Evolutionary conservation across 176 grass and related monocot genomes (phyloP).

Genomic region (Phoenix roebelenii): DNA sequence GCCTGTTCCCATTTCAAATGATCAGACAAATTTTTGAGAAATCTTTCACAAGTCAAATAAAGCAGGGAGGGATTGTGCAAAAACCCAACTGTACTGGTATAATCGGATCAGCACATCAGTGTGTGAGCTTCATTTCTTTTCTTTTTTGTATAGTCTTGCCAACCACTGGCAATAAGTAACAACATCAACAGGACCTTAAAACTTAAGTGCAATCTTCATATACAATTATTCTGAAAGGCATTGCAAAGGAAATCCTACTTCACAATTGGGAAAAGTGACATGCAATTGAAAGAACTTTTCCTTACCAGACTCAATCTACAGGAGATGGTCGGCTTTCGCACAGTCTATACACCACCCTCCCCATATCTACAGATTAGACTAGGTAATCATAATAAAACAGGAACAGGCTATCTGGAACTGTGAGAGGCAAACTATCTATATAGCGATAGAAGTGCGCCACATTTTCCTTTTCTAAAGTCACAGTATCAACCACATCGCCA

Average conservation of each 20-base stretch:
- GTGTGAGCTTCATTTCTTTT: too few relatives aligned
- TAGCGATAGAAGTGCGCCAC: conserved; percentile 20
- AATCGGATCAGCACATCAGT: too few relatives aligned
- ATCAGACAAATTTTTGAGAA: too few relatives aligned
- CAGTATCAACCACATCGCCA: conserved; percentile 25
- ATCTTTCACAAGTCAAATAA: too few relatives aligned
- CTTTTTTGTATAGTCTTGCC: too few relatives aligned
- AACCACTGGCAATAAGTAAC: too few relatives aligned
- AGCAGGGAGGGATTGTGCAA: too few relatives aligned
- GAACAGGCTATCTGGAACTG: conserved; percentile 20
- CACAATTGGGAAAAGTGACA: conserved; percentile 1
- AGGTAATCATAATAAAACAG: conserved; percentile 33
- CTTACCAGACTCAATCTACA: conserved; percentile 18
- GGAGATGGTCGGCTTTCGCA: conserved; percentile 8
- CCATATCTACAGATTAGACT: conserved; percentile 19
- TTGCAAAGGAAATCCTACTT: neutral
- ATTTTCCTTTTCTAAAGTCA: conserved; percentile 33
- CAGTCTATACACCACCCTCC: conserved; percentile 5
- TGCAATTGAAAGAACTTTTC: conserved; percentile 1
- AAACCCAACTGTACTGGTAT: too few relatives aligned
- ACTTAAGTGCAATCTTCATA: too few relatives aligned
- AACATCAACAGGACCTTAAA: too few relatives aligned
- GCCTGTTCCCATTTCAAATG: too few relatives aligned
- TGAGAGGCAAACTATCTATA: conserved; percentile 31
- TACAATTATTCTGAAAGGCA: neutral